Evolutionary conservation across 2,329 filamentous ascomycete species (phyloP).

Genomic region (Juglanconis oblonga): DNA sequence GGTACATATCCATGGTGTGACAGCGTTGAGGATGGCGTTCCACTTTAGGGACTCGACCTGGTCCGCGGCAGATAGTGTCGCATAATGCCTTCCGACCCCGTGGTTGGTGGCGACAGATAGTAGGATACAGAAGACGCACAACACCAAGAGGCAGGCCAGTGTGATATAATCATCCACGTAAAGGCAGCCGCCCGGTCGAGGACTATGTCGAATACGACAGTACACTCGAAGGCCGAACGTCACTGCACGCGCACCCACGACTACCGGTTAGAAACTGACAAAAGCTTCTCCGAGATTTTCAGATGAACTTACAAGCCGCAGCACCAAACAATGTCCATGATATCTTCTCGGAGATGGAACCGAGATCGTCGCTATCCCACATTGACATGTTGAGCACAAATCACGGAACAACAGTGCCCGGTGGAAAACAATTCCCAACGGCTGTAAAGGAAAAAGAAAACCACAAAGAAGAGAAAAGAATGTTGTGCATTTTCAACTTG

Average conservation of each 20-base stretch:
- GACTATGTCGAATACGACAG: conserved; percentile 23
- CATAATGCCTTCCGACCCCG: conserved; percentile 27
- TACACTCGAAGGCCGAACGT: conserved; percentile 26
- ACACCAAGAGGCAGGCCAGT: conserved; percentile 26
- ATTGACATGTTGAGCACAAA: conserved; percentile 5
- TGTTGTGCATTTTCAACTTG: neutral
- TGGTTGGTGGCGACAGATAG: conserved; percentile 25
- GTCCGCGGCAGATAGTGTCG: conserved; percentile 15
- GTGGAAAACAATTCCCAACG: neutral
- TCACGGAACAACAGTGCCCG: neutral
- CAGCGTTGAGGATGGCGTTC: conserved; percentile 29
- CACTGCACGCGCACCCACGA: conserved; percentile 3
- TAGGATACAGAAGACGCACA: conserved; percentile 28
- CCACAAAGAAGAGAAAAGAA: neutral
- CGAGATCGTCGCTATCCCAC: conserved; percentile 12
- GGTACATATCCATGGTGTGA: conserved; percentile 32
- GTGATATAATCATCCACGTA: conserved; percentile 31
- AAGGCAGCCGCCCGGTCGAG: conserved; percentile 20
- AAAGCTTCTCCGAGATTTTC: neutral
- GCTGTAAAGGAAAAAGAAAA: neutral
- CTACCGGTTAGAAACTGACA: too few species aligned
- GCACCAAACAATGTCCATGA: conserved; percentile 23
- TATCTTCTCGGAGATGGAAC: conserved; percentile 3
- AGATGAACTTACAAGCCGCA: conserved; percentile 20
- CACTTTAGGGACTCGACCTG: conserved; percentile 25